Base-by-base conservation (phyloP, 768 basidiomycete genomes). In the Calocera cornea region DNA sequence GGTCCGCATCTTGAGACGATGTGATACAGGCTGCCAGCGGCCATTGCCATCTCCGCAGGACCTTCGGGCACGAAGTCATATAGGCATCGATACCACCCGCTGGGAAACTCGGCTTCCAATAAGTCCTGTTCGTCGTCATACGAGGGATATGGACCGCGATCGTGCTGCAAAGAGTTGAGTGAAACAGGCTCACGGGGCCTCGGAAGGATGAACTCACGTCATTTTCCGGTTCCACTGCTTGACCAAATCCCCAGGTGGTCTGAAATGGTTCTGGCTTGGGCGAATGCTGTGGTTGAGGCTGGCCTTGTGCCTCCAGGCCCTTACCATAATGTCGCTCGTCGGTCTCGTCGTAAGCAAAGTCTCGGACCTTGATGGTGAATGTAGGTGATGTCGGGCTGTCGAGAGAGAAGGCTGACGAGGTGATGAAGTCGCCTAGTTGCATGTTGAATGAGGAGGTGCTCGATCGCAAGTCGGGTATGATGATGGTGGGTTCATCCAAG, bases 21-120 rank as follows among this genome's bases (percentile, higher is more conserved):
- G 14, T 22, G 54, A 33, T 60, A 60, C 27, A 60, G 10, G 27
- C 31, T 16, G 2, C 54, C 54, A 10, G 54, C 54, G 31, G 54
- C 31, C 66, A 93, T 76, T 49, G 79, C 80, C 89, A 92, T 90
- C 83, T 94, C 92, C 36, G 89, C 87, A 19, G 84, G 84, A 1
- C 89, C 87, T 72, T 92, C 89, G 0, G 89, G 87, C 68, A 86
- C 85, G 70, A 94, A 92, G 2, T 85, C 80, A 70, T 87, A 93
- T 75, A 90, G 14, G 8, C 91, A 89, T 17, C 87, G 84, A 72
- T 93, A 93, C 1, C 88, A 68, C 0, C 91, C 91, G 0, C 90
- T 87, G 24, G 79, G 76, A 1, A 90, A 80, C 44, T 79, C 80
- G 31, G 65, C 72, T 7, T 75, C 76, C 10, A 19, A 14, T 8